phyloP scores from a whole-genome alignment of 2,329 filamentous ascomycete species.

The Fusarium secorum region DNA sequence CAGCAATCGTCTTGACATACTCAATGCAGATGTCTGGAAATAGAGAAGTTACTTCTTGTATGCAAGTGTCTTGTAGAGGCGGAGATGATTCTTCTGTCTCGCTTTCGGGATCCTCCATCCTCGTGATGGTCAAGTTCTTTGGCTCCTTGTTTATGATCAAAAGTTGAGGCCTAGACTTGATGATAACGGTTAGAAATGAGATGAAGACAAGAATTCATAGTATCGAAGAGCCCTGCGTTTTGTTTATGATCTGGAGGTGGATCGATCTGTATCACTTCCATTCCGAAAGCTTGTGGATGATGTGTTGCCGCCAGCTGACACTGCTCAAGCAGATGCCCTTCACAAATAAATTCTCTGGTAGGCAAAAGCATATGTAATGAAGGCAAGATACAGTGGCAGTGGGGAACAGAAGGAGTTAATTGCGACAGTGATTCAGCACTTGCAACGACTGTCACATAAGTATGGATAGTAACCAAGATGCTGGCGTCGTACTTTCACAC shows the following conservation, averaged over 20 bases:
- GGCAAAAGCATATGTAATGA: not conserved
- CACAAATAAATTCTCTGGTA: not conserved
- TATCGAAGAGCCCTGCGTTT: not conserved
- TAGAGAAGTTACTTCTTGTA: conserved; percentile 36
- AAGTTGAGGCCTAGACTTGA: not conserved
- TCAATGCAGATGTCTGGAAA: conserved; percentile 57
- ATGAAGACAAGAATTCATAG: not conserved
- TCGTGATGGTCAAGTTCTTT: not conserved
- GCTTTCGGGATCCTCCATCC: conserved; percentile 11
- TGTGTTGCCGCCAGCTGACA: not conserved
- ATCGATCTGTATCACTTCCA: not conserved
- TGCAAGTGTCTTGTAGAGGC: conserved; percentile 12
- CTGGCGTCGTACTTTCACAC: not conserved
- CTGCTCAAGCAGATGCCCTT: not conserved
- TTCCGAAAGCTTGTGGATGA: not conserved
- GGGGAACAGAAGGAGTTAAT: not conserved
- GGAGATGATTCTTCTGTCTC: not conserved
- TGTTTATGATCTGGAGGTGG: not conserved
- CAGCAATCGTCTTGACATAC: conserved; percentile 46
- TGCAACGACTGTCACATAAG: not conserved
- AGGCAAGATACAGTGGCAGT: not conserved
- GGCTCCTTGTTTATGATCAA: not conserved
- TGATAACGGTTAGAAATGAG: conserved; percentile 9
- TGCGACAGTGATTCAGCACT: not conserved
- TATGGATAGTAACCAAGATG: not conserved